phyloP scores from a whole-genome alignment of 495 filamentous ascomycete genomes.

The Aspergillus saccharolyticus region DNA sequence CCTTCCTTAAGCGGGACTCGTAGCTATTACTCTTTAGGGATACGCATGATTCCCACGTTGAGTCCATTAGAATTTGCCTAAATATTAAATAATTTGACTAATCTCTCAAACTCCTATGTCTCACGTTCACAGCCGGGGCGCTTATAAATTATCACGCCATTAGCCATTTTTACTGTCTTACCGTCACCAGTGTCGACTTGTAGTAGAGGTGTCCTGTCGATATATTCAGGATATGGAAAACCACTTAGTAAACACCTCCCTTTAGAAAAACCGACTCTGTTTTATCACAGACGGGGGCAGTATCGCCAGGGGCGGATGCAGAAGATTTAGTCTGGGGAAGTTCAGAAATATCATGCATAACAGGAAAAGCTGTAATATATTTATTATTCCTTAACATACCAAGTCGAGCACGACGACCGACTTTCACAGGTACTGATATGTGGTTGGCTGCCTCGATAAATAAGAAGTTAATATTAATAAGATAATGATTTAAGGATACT shows the following conservation, averaged over 20 bases:
- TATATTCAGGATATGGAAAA: not conserved
- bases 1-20: not conserved
- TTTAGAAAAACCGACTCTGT: too few species aligned
- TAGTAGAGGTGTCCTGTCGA: not conserved
- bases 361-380: not conserved
- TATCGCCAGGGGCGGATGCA: too few species aligned
- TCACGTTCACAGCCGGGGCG: not conserved
- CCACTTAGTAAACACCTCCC: not conserved
- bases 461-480: not conserved
- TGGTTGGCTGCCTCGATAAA: not conserved
- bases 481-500: not conserved
- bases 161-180: too few species aligned
- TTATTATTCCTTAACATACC: not conserved
- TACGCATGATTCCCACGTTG: not conserved
- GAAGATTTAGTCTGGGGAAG: not conserved
- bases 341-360: not conserved
- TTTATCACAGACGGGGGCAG: too few species aligned
- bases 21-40: not conserved
- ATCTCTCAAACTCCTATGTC: not conserved
- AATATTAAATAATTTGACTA: not conserved
- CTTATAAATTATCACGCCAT: not conserved
- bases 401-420: not conserved
- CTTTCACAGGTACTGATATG: not conserved
- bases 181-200: not conserved
- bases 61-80: not conserved